A percentile compares a stretch with the other conserved stretches of the same genome.
These are phyloP conservation scores for Xylaria sp. DNA, from an alignment of 2,329 filamentous ascomycete species.

Conservation along the genomic window DNA sequence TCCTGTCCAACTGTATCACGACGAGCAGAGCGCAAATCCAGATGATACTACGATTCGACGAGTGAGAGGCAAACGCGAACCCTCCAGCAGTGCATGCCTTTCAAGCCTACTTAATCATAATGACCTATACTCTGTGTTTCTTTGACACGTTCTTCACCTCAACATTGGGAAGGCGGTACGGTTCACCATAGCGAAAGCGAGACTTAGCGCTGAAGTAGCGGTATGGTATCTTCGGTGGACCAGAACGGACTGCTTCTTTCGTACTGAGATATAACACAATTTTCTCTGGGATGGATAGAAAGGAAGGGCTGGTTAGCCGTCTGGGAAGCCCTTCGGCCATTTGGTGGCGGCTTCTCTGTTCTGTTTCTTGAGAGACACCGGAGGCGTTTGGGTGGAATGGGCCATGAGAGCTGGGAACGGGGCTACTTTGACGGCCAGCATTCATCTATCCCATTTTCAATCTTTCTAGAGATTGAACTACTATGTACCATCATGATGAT, in stretches of 20 bases:
- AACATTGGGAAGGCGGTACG: not conserved
- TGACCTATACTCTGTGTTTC: constrained; percentile 7
- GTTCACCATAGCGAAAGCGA: constrained; percentile 12
- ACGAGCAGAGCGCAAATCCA: constrained; percentile 2
- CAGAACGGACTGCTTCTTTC: constrained; percentile 1
- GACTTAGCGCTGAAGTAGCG: constrained; percentile 10
- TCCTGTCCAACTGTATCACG: constrained; percentile 6
- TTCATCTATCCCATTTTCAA: constrained; percentile 7
- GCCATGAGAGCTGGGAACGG: constrained; percentile 1
- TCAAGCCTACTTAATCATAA: constrained; percentile 13
- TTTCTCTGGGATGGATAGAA: constrained; percentile 1
- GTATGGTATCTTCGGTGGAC: constrained; percentile 4
- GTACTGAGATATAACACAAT: constrained; percentile 2
- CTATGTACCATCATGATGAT: constrained; percentile 23
- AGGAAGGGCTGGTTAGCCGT: constrained; percentile 2
- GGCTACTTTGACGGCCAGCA: constrained; percentile 9
- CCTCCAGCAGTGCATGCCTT: constrained; percentile 17
- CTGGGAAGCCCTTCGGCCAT: constrained; percentile 6
- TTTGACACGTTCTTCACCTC: not conserved
- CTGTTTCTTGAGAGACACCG: constrained; percentile 8
- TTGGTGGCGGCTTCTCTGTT: constrained; percentile 6
- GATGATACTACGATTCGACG: constrained; percentile 21
- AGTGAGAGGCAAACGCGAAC: constrained; percentile 10
- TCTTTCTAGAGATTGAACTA: constrained; percentile 14
- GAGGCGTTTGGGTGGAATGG: constrained; percentile 13